Percentiles rank a stretch among this genome's conserved stretches.
Evolutionary conservation across 345 rosid species (phyloP).

Genomic region (Rhodamnia rubescens): DNA sequence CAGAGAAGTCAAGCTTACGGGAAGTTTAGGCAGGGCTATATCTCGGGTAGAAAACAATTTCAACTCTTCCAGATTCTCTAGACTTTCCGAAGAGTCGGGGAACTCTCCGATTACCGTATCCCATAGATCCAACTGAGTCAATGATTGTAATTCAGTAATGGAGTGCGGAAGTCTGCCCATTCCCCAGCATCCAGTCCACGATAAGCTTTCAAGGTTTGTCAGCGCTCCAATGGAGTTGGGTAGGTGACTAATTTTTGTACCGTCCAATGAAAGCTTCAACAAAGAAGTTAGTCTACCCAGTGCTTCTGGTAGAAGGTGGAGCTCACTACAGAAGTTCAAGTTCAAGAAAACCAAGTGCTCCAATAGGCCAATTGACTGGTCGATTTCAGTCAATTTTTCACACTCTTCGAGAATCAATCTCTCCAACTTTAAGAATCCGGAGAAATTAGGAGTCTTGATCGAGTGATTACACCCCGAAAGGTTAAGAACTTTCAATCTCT

Average conservation of each 20-base stretch:
- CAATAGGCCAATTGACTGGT: not conserved
- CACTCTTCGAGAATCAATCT: not conserved
- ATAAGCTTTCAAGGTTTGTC: not conserved
- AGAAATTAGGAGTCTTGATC: not conserved
- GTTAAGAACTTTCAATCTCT: no score
- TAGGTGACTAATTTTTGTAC: not conserved
- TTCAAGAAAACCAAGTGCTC: not conserved
- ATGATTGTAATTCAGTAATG: not conserved
- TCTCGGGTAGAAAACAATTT: no score
- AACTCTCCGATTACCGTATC: not conserved
- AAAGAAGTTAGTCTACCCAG: not conserved
- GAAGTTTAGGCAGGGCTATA: no score
- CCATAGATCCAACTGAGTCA: not conserved
- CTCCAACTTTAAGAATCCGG: not conserved
- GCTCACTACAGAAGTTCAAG: no score
- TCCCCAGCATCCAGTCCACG: not conserved
- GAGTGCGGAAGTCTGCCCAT: not conserved
- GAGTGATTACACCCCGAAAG: not conserved
- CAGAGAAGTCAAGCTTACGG: no score
- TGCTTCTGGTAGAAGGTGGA: no score
- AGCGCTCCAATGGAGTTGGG: not conserved
- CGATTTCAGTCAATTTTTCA: not conserved
- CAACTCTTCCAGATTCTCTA: no score
- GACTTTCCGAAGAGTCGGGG: not conserved
- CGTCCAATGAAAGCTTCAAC: not conserved